Conservation (phyloP, 495 filamentous ascomycete species). For the Saxispiralis lemnorum region DNA sequence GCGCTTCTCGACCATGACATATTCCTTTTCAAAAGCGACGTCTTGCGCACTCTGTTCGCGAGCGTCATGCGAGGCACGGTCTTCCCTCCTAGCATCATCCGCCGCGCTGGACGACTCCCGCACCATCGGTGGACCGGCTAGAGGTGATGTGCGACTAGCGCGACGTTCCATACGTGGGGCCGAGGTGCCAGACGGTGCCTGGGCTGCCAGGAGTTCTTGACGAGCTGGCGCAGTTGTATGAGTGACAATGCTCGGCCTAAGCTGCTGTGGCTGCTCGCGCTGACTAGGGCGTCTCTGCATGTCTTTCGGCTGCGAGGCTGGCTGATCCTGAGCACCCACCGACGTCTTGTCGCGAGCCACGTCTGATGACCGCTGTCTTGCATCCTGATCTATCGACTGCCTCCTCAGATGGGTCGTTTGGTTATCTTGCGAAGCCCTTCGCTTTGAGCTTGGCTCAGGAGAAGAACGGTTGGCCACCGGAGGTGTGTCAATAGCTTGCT, state of each 20-base stretch:
- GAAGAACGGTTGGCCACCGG: background rate
- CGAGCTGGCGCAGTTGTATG: slow-evolving; percentile 46
- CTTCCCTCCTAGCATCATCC: slow-evolving; percentile 13
- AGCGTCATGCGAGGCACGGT: slow-evolving; percentile 35
- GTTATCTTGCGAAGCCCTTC: slow-evolving; percentile 6
- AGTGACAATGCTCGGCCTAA: slow-evolving; percentile 25
- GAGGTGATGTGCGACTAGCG: slow-evolving; percentile 30
- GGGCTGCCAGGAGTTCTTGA: slow-evolving; percentile 30
- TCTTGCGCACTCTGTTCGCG: slow-evolving; percentile 68
- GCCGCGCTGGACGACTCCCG: slow-evolving; percentile 25
- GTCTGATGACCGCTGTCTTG: background rate
- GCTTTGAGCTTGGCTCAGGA: slow-evolving; percentile 1
- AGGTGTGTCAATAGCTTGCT: slow-evolving; percentile 8
- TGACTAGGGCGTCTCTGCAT: slow-evolving; percentile 9
- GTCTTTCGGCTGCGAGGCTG: background rate
- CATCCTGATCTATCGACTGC: slow-evolving; percentile 9
- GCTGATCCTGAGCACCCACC: background rate
- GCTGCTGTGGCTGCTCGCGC: slow-evolving; percentile 10
- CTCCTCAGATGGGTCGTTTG: background rate
- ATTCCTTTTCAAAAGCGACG: slow-evolving; percentile 77
- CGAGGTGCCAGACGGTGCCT: slow-evolving; percentile 3
- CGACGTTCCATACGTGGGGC: slow-evolving; percentile 30
- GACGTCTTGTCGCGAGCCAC: slow-evolving; percentile 4
- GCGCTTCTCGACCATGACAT: slow-evolving; percentile 87
- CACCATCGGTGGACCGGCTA: slow-evolving; percentile 29